Base-by-base conservation (phyloP, 2,329 filamentous ascomycete species). In the Ophiognomonia clavigignenti-juglandacearum region DNA sequence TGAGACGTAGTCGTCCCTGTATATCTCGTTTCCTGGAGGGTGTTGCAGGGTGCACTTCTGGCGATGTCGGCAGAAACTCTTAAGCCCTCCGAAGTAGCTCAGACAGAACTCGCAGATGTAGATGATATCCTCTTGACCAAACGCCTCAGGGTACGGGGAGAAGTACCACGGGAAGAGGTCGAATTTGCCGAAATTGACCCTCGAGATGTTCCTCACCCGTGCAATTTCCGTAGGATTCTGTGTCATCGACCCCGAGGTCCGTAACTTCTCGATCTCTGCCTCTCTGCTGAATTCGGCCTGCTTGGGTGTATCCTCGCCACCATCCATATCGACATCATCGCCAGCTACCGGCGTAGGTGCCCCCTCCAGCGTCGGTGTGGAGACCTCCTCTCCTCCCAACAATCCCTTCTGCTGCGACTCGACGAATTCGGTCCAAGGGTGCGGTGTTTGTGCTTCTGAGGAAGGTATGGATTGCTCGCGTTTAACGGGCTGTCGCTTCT, bases 161-260 rank as follows among this genome's bases (percentile, higher is more conserved):
- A 98, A 98, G 66, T 98, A 98, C 93, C 93, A 98, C 0, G 93
- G 93, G 63, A 95, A 95, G 36, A 98, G 80, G 59, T 96, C 89
- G 62, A 83, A 86, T 57, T 85, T 83, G 37, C 93, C 95, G 74
- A 98, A 97, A 63, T 97, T 92, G 4, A 98, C 85, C 56, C 86
- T 91, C 45, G 88, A 88, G 55, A 98, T 83, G 62, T 98, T 98
- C 60, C 93, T 85, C 46, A 98, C 95, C 44, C 95, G 86, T 20
- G 92, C 92, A 52, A 98, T 90, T 62, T 98, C 95, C 11, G 92
- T 90, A 48, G 95, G 93, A 56, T 97, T 97, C 63, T 98, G 95
- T 10, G 95, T 98, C 93, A 98, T 97, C 52, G 90, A 96, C 26
- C 93, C 95, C 20, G 88, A 88, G 4, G 90, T 96, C 34, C 93